These are phyloP conservation scores for Prototheca cutis DNA, from an alignment of 163 green algal genomes.

Conservation along the genomic window DNA sequence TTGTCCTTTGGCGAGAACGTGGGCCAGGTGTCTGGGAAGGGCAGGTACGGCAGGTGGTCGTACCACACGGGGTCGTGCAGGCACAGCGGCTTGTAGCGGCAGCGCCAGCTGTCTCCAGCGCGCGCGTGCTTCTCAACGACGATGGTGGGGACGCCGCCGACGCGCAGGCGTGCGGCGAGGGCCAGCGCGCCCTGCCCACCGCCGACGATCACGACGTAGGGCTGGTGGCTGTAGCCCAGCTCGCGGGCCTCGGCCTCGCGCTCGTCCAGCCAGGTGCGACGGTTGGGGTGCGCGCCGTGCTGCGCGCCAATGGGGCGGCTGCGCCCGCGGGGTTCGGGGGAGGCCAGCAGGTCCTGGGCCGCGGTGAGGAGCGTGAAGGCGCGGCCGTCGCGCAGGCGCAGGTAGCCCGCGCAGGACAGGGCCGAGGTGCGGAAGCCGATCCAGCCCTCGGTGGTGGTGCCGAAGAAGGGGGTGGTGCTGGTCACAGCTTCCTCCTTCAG, in stretches of 20 bases:
- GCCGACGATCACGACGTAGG: conserved; percentile 2
- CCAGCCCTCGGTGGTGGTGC: not conserved
- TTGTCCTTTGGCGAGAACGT: conserved; percentile 5
- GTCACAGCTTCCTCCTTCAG: not conserved
- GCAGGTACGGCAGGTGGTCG: conserved; percentile 4
- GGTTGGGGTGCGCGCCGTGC: conserved; percentile 4
- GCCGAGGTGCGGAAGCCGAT: conserved; percentile 1
- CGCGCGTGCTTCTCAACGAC: not conserved
- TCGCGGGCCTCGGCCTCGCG: conserved; percentile 1
- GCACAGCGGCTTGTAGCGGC: conserved; percentile 5
- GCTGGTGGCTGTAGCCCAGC: not conserved
- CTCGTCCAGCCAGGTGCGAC: conserved; percentile 5
- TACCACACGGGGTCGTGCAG: conserved; percentile 8
- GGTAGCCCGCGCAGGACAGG: not conserved
- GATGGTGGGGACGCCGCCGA: not conserved
- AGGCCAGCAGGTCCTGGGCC: not conserved
- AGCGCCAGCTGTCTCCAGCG: conserved; percentile 2
- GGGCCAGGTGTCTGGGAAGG: conserved; percentile 7
- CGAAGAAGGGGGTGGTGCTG: not conserved
- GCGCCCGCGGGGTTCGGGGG: not conserved
- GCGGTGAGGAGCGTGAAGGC: conserved; percentile 2
- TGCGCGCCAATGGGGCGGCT: not conserved
- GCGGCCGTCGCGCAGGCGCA: conserved; percentile 1
- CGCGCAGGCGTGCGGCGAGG: not conserved
- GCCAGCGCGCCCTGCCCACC: conserved; percentile 3